A percentile compares a stretch with the other conserved stretches of the same genome.
phyloP scores from a whole-genome alignment of 345 rosid species.

The Arabis hirsuta region DNA sequence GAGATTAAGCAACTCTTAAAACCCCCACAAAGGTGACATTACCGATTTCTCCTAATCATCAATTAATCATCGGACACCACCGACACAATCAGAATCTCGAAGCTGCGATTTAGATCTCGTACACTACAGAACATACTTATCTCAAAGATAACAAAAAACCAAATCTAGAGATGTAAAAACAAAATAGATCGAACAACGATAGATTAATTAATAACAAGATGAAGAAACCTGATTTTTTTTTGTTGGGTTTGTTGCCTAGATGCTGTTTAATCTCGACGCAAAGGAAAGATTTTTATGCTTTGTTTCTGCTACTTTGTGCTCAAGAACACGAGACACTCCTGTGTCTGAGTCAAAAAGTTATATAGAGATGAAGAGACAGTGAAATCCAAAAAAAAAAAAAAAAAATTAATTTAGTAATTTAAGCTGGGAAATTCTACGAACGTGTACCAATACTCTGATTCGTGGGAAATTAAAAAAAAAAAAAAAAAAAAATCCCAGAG shows the following conservation, averaged over 20 bases:
- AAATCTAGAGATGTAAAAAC: conserved; percentile 33
- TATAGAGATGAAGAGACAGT: conserved; percentile 33
- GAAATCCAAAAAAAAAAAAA: background rate
- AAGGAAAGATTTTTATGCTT: conserved; percentile 8
- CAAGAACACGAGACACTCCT: conserved; percentile 42
- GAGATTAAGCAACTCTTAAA: conserved; percentile 33
- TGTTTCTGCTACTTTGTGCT: conserved; percentile 26
- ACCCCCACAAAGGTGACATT: conserved; percentile 20
- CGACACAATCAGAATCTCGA: conserved; percentile 24
- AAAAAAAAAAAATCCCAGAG: conserved; percentile 2
- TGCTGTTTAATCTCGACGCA: conserved; percentile 33
- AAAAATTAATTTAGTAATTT: background rate
- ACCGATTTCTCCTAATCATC: conserved; percentile 15
- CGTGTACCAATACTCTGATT: conserved; percentile 33
- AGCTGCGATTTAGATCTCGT: conserved; percentile 39
- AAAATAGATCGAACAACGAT: conserved; percentile 35
- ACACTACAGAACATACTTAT: conserved; percentile 9
- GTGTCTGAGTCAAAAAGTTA: conserved; percentile 27
- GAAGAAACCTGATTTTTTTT: conserved; percentile 22
- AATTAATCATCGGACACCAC: conserved; percentile 21
- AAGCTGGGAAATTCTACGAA: conserved; percentile 26
- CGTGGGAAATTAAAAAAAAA: background rate
- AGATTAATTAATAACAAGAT: conserved; percentile 11
- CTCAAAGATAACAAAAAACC: background rate
- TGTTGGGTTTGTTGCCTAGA: background rate